Conservation (phyloP, 2,329 filamentous ascomycete species). For the Colletotrichum noveboracense region DNA sequence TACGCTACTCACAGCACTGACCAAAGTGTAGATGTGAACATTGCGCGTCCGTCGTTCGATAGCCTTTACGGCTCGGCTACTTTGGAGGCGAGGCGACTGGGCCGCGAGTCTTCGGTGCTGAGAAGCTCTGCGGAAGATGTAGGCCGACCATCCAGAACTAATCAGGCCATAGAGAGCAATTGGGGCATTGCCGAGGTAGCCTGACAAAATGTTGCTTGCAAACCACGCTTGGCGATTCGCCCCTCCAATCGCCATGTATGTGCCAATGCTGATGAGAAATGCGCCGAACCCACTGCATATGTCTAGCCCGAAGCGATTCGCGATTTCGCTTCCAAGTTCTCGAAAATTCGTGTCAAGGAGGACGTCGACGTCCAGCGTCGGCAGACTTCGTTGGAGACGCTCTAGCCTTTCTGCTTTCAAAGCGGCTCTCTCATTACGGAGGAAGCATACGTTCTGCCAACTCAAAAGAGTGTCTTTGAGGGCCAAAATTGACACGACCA, state of each 20-base stretch:
- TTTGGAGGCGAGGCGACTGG: conserved; percentile 25
- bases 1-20: conserved; percentile 51
- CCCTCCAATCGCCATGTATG: conserved; percentile 59
- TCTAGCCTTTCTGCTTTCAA: conserved; percentile 28
- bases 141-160: conserved; percentile 53
- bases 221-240: conserved; percentile 43
- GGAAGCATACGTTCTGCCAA: conserved; percentile 49
- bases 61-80: conserved; percentile 28
- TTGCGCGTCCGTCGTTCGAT: conserved; percentile 40
- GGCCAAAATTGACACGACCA: conserved; percentile 50
- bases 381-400: conserved; percentile 1
- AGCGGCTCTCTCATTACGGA: conserved; percentile 44
- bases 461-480: conserved; percentile 47
- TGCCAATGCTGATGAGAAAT: conserved; percentile 54
- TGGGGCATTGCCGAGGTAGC: conserved; percentile 59
- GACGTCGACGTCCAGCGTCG: conserved; percentile 32
- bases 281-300: conserved; percentile 53
- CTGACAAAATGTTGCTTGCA: conserved; percentile 58
- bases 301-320: conserved; percentile 58
- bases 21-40: conserved; percentile 48
- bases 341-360: conserved; percentile 49
- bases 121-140: conserved; percentile 45
- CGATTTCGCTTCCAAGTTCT: conserved; percentile 54
- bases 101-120: conserved; percentile 36
- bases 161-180: conserved; percentile 53